phyloP scores from a whole-genome alignment of 1,139 yeast genomes.

The Candida sojae region DNA sequence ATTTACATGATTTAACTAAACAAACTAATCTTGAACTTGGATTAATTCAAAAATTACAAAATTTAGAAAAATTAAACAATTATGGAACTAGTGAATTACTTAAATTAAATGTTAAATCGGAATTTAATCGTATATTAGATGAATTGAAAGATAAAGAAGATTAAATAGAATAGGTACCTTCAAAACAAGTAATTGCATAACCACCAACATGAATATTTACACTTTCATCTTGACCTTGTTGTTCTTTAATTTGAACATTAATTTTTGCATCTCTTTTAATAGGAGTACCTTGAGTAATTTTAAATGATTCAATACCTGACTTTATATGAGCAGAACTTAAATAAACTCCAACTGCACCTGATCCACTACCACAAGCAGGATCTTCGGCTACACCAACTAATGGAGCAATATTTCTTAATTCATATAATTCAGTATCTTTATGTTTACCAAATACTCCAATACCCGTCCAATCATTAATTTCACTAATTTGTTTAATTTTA shows the following conservation, averaged over 20 bases:
- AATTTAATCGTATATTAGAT: conserved; percentile 4
- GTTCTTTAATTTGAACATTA: conserved; percentile 16
- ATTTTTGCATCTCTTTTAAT: conserved; percentile 34
- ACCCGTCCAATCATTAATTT: conserved; percentile 29
- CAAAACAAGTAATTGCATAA: conserved; percentile 29
- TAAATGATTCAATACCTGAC: conserved; percentile 1
- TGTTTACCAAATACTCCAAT: conserved; percentile 37
- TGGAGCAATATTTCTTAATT: conserved; percentile 45
- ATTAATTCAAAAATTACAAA: conserved; percentile 18
- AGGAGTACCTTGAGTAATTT: conserved; percentile 36
- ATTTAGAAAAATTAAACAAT: conserved; percentile 14
- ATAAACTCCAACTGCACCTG: conserved; percentile 36
- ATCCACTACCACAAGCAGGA: conserved; percentile 57
- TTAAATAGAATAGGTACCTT: conserved; percentile 22
- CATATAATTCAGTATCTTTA: conserved; percentile 19
- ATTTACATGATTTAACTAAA: conserved; percentile 24
- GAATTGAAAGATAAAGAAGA: not conserved
- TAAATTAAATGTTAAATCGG: conserved; percentile 21
- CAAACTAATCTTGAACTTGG: conserved; percentile 23
- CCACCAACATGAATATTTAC: conserved; percentile 27
- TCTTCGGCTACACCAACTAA: conserved; percentile 39
- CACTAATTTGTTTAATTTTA: conserved; percentile 18
- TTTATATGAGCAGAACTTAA: conserved; percentile 13
- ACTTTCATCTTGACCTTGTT: conserved; percentile 10
- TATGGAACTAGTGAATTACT: conserved; percentile 30